These are phyloP conservation scores for Candida glaebosa DNA, from an alignment of 805 yeast species.

Conservation along the genomic window DNA sequence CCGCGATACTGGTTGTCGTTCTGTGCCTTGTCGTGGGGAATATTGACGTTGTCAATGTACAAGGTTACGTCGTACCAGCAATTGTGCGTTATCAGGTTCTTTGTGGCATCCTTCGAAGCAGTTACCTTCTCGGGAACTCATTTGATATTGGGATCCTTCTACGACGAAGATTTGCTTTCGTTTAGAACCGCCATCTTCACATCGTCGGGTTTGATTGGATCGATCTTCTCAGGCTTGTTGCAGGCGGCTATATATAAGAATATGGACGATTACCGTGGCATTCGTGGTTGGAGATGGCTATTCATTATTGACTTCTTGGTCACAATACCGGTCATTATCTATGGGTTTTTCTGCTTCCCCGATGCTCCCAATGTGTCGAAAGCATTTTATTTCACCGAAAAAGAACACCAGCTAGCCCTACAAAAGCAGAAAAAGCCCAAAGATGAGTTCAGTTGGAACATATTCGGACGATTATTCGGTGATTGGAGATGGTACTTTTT, in stretches of 20 bases:
- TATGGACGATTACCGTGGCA: slow-evolving; percentile 45
- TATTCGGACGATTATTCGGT: slow-evolving; percentile 40
- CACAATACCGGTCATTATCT: slow-evolving; percentile 54
- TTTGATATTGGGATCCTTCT: slow-evolving; percentile 53
- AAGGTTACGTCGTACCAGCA: slow-evolving; percentile 45
- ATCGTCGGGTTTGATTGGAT: slow-evolving; percentile 51
- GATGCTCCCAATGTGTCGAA: slow-evolving; percentile 48
- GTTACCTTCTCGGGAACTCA: slow-evolving; percentile 56
- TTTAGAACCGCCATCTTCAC: slow-evolving; percentile 55
- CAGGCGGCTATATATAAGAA: slow-evolving; percentile 50
- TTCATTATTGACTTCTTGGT: slow-evolving; percentile 59
- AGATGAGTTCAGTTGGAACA: slow-evolving; percentile 25
- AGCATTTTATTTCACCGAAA: slow-evolving; percentile 23
- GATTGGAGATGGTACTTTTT: slow-evolving; percentile 36
- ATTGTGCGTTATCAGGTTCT: slow-evolving; percentile 55
- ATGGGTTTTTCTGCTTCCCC: slow-evolving; percentile 58
- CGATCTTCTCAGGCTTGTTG: slow-evolving; percentile 54
- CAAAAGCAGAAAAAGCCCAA: slow-evolving; percentile 35
- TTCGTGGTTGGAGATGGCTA: slow-evolving; percentile 69
- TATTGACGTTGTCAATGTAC: slow-evolving; percentile 50
- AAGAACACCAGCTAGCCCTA: slow-evolving; percentile 24
- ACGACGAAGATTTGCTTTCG: slow-evolving; percentile 44
- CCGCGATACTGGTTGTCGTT: slow-evolving; percentile 57
- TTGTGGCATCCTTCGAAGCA: slow-evolving; percentile 59
- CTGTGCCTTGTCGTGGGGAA: slow-evolving; percentile 56